phyloP scores from a whole-genome alignment of 192 early-diverging fungal species.

The Phycomyces blakesleeanus region DNA sequence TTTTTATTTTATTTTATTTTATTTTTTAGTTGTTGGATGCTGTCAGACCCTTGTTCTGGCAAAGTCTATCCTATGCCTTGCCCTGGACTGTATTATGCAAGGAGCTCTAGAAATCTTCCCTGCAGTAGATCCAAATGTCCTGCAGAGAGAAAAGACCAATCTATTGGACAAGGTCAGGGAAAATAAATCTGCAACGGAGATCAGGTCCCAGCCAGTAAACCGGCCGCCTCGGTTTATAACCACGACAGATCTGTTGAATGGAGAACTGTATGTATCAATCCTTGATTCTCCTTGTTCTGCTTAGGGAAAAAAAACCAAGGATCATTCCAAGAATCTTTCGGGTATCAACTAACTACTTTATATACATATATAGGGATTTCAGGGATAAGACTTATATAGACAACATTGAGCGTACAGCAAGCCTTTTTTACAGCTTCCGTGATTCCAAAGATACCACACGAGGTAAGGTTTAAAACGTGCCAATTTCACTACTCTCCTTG shows the following conservation, averaged over 20 bases:
- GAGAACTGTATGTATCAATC: conserved; percentile 10
- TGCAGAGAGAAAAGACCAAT: conserved; percentile 16
- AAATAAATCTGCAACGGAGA: too few species aligned
- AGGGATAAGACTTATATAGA: conserved; percentile 30
- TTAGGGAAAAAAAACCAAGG: background rate
- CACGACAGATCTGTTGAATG: conserved; percentile 5
- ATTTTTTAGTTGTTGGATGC: conserved; percentile 3
- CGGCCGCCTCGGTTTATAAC: conserved; percentile 19
- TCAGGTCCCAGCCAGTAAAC: background rate
- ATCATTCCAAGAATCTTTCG: background rate
- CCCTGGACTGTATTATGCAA: conserved; percentile 10
- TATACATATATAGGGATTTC: conserved; percentile 12
- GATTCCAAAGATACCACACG: background rate
- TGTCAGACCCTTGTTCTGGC: conserved; percentile 14
- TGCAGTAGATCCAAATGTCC: conserved; percentile 12
- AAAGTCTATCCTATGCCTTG: conserved; percentile 12
- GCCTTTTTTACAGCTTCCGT: conserved; percentile 9
- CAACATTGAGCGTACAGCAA: conserved; percentile 26
- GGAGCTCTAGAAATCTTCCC: conserved; percentile 19
- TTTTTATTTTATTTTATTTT: background rate
- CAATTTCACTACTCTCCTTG: background rate
- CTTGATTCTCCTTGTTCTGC: background rate
- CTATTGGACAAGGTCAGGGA: conserved; percentile 10
- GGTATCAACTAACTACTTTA: conserved; percentile 2
- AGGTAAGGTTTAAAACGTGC: conserved; percentile 4